These are phyloP conservation scores for Mortierella sp. DNA, from an alignment of 371 early-diverging fungal species.

Conservation along the genomic window DNA sequence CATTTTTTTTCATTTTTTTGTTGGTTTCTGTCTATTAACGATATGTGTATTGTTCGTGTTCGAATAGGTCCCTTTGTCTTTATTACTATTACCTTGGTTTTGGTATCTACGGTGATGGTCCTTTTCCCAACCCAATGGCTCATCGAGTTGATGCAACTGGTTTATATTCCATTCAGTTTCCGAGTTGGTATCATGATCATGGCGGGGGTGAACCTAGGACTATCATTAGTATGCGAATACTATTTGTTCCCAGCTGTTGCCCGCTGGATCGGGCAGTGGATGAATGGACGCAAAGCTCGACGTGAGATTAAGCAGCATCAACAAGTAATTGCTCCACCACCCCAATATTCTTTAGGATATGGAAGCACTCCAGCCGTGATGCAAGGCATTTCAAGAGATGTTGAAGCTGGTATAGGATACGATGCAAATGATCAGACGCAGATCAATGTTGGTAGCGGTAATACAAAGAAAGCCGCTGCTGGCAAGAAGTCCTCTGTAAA, in stretches of 20 bases:
- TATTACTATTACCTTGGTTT: slow-evolving; percentile 25
- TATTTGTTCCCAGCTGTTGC: slow-evolving; percentile 39
- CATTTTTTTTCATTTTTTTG: neutral
- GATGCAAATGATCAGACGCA: neutral
- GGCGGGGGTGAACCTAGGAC: slow-evolving; percentile 21
- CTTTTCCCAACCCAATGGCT: slow-evolving; percentile 39
- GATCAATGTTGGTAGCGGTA: neutral
- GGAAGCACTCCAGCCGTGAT: slow-evolving; percentile 7
- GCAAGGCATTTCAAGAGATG: neutral
- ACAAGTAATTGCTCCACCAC: slow-evolving; percentile 22
- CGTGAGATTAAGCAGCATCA: slow-evolving; percentile 15
- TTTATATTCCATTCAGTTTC: slow-evolving; percentile 47
- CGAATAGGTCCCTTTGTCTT: slow-evolving; percentile 44
- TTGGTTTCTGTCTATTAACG: neutral
- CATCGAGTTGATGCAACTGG: slow-evolving; percentile 31
- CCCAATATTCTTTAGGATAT: slow-evolving; percentile 25
- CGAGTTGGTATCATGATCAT: slow-evolving; percentile 31
- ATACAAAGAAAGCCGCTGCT: neutral
- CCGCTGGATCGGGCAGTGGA: slow-evolving; percentile 44
- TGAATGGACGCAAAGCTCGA: slow-evolving; percentile 12
- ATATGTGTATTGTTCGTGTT: neutral
- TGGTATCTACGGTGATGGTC: slow-evolving; percentile 29
- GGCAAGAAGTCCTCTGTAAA: slow-evolving; percentile 39
- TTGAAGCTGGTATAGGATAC: neutral
- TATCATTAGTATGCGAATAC: slow-evolving; percentile 28